Evolutionary conservation across 257 asterid genomes (phyloP).

Genomic region (Echites panduratus): DNA sequence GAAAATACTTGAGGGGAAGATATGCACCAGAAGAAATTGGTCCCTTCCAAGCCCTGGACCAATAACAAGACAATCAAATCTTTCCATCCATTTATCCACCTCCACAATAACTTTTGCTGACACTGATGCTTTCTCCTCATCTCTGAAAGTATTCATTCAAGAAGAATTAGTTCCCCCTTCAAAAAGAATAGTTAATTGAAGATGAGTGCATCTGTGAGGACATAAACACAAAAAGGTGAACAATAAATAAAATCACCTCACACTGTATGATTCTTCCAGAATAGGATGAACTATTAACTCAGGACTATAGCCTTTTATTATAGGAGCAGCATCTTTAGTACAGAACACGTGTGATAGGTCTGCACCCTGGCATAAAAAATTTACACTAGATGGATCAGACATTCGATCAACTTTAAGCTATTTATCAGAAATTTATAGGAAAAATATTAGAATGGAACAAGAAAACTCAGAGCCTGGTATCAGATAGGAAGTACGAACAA

Average conservation of each 20-base stretch:
- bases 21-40: conserved; percentile 80
- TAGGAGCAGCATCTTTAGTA: conserved; percentile 92
- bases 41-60: conserved; percentile 99
- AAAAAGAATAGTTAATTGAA: not conserved
- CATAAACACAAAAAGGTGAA: not conserved
- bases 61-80: conserved; percentile 88
- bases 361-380: conserved; percentile 64
- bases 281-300: conserved; percentile 96
- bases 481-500: conserved; percentile 49
- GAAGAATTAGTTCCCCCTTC: conserved; percentile 23
- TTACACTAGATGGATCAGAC: conserved; percentile 7
- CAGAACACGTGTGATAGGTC: conserved; percentile 95
- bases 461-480: conserved; percentile 1
- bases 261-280: conserved; percentile 82
- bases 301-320: conserved; percentile 89
- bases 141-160: conserved; percentile 45
- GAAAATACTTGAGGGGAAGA: conserved; percentile 10
- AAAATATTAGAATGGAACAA: not conserved
- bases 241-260: conserved; percentile 45
- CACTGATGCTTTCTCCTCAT: conserved; percentile 59
- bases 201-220: not conserved
- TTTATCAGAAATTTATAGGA: not conserved
- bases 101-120: conserved; percentile 70
- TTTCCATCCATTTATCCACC: conserved; percentile 94
- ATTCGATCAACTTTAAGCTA: not conserved